Base-by-base conservation (phyloP, 2,329 filamentous ascomycete species). In the Trichothecium roseum region DNA sequence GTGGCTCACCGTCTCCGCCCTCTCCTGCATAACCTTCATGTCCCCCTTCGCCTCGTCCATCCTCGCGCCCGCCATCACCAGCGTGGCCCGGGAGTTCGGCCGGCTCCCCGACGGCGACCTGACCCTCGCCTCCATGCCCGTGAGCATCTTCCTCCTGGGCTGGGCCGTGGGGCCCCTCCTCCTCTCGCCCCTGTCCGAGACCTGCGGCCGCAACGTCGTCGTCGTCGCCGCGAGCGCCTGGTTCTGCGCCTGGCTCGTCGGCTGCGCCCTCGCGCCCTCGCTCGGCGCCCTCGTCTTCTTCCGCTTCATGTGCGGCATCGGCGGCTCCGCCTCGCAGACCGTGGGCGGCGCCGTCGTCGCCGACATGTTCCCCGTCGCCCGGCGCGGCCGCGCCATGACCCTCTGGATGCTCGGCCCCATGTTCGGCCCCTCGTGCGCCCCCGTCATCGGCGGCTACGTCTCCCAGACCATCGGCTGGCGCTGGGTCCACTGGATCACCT, bases 1-100 rank as follows among this genome's bases (percentile, higher is more conserved):
- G 57, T 80, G 75, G 74, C 51, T 66, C 14, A 65, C 72, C 26
- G 67, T 72, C 6, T 52, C 64, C 32, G 63, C 74, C 14, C 64
- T 81, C 15, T 67, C 74, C 1, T 56, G 61, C 41, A 79, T 79
- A 49, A 79, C 76, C 8, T 70, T 81, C 43, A 71, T 81, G 48
- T 78, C 76, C 0, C 75, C 78, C 0, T 72, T 81, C 18, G 73
- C 75, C 1, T 79, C 75, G 6, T 76, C 75, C 2, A 79, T 81
- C 36, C 53, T 72, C 14, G 62, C 69, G 2, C 69, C 69, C 3
- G 67, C 65, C 22, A 65, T 70, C 36, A 38, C 40, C 2, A 50
- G 55, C 24, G 58, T 82, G 6, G 59, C 67, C 1, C 46, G 49
- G 5, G 49, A 61, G 22, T 39, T 13, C 17, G 35, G 24, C 18